phyloP scores from a whole-genome alignment of 2,329 filamentous ascomycete species.

The Stemphylium lycopersici region DNA sequence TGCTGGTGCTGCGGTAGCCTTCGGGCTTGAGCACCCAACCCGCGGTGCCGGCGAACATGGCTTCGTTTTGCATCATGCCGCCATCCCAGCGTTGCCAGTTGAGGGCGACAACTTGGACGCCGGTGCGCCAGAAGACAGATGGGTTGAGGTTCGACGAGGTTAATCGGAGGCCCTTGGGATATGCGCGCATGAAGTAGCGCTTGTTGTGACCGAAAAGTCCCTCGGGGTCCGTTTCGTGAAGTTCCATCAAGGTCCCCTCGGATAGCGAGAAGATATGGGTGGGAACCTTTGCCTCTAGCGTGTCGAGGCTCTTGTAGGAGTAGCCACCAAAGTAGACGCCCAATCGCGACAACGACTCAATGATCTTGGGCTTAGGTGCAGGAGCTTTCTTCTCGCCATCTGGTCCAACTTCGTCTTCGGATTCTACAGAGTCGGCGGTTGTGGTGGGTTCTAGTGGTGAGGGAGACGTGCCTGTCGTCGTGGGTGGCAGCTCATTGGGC shows the following conservation, averaged over 20 bases:
- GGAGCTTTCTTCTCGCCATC: conserved; percentile 54
- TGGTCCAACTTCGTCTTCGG: conserved; percentile 43
- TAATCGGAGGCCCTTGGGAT: conserved; percentile 82
- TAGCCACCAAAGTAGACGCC: conserved; percentile 88
- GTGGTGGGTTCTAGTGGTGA: conserved; percentile 29
- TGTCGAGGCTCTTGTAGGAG: conserved; percentile 75
- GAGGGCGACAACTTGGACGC: conserved; percentile 87
- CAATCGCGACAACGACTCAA: conserved; percentile 72
- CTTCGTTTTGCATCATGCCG: conserved; percentile 95
- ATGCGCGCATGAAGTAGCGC: conserved; percentile 82
- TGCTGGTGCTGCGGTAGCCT: conserved; percentile 65
- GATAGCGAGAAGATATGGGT: conserved; percentile 70
- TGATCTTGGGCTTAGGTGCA: conserved; percentile 65
- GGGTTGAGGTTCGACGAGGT: conserved; percentile 88
- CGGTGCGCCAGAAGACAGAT: conserved; percentile 82
- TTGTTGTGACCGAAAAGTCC: conserved; percentile 82
- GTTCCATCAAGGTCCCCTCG: conserved; percentile 69
- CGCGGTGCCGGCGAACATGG: conserved; percentile 80
- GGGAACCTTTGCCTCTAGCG: conserved; percentile 61
- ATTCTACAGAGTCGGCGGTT: conserved; percentile 31
- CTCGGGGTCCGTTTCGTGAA: conserved; percentile 60
- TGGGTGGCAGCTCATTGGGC: conserved; percentile 32
- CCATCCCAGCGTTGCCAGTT: conserved; percentile 94
- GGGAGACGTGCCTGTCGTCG: conserved; percentile 37
- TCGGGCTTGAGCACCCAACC: conserved; percentile 87